These are phyloP conservation scores for Peribolospora baueri DNA, from an alignment of 768 basidiomycete genomes.

Conservation along the genomic window DNA sequence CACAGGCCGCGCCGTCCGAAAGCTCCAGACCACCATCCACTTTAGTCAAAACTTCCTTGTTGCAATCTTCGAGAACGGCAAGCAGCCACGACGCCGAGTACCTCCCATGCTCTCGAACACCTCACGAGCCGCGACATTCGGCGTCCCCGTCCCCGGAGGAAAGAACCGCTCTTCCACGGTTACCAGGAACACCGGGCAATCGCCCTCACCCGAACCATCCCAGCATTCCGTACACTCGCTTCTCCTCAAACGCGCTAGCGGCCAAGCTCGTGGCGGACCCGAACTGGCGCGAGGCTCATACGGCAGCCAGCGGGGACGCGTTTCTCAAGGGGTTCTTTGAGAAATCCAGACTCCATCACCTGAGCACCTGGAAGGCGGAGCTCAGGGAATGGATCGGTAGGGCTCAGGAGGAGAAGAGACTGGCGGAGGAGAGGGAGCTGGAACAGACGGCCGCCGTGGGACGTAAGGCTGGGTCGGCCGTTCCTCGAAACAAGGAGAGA, in stretches of 20 bases:
- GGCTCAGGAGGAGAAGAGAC: conserved; percentile 48
- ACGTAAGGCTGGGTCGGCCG: conserved; percentile 8
- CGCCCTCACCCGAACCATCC: background rate
- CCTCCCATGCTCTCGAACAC: too few species aligned
- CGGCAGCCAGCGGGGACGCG: conserved; percentile 47
- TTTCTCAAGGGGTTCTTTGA: conserved; percentile 61
- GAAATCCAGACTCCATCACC: conserved; percentile 75
- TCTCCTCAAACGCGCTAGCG: conserved; percentile 41
- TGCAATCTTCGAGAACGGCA: too few species aligned
- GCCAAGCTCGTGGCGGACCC: conserved; percentile 57
- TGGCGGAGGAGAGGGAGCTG: conserved; percentile 1
- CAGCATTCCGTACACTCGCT: background rate
- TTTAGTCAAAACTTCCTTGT: too few species aligned
- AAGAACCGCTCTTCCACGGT: too few species aligned
- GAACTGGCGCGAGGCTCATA: conserved; percentile 67
- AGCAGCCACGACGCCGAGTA: too few species aligned
- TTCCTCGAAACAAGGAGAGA: conserved; percentile 17
- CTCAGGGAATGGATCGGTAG: conserved; percentile 51
- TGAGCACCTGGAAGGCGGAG: conserved; percentile 81
- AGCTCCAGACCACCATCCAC: too few species aligned
- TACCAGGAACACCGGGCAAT: background rate
- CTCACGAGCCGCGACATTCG: too few species aligned
- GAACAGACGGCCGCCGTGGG: conserved; percentile 15
- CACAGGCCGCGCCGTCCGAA: too few species aligned
- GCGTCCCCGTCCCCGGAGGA: too few species aligned